These are phyloP conservation scores for Chaetomiaceae sp. DNA, from an alignment of 2,329 filamentous ascomycete species.

Conservation along the genomic window DNA sequence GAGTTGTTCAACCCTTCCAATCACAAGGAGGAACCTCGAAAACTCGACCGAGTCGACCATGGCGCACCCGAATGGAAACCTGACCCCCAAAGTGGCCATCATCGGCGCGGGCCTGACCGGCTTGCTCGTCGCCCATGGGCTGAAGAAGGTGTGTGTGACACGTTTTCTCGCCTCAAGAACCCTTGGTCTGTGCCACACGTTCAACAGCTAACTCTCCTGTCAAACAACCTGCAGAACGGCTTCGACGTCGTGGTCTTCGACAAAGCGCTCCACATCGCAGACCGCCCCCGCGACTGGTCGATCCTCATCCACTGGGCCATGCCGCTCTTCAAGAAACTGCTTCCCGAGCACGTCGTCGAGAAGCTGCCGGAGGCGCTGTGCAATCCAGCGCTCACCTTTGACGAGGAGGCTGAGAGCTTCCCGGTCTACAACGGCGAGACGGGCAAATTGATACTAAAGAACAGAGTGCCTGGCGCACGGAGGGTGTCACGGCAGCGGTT, in stretches of 20 bases:
- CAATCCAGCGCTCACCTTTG: slow-evolving; percentile 34
- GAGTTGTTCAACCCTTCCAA: neutral
- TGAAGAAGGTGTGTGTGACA: slow-evolving; percentile 29
- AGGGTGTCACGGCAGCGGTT: slow-evolving; percentile 35
- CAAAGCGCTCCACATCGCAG: slow-evolving; percentile 28
- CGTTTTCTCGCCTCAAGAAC: no score
- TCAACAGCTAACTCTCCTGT: no score
- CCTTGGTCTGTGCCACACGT: no score
- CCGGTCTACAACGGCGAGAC: slow-evolving; percentile 34
- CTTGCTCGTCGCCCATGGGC: slow-evolving; percentile 35
- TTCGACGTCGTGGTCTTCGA: slow-evolving; percentile 34
- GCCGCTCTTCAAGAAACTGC: slow-evolving; percentile 32
- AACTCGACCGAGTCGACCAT: neutral
- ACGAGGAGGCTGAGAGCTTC: slow-evolving; percentile 30
- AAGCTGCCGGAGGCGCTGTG: slow-evolving; percentile 31
- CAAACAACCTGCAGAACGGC: no score
- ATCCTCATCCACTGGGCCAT: slow-evolving; percentile 40
- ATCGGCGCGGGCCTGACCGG: slow-evolving; percentile 38
- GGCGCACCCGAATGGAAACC: neutral
- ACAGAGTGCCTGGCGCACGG: slow-evolving; percentile 31
- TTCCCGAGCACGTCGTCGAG: slow-evolving; percentile 32
- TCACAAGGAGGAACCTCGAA: no score
- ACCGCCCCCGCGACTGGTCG: slow-evolving; percentile 36
- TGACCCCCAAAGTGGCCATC: slow-evolving; percentile 30
- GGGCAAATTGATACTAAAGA: slow-evolving; percentile 35